Conservation (phyloP, 192 early-diverging fungal genomes). For the Entophlyctis luteolus region DNA sequence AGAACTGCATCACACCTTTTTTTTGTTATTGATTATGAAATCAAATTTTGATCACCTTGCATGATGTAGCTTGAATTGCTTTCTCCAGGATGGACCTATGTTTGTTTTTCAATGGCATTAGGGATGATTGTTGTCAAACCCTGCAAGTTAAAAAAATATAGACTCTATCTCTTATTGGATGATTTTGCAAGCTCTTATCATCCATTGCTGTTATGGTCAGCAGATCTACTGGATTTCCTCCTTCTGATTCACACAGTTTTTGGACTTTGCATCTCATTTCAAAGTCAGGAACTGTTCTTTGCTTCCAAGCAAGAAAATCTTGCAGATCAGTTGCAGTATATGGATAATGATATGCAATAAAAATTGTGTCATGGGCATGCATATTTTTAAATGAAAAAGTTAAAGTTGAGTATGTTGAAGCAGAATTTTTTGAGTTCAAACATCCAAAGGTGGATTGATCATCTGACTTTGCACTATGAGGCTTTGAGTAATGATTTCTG, state of each 20-base stretch:
- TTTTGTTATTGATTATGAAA: slow-evolving; percentile 6
- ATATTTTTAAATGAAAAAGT: slow-evolving; percentile 31
- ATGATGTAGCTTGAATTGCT: slow-evolving; percentile 50
- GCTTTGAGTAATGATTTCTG: slow-evolving; percentile 46
- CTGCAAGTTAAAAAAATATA: slow-evolving; percentile 47
- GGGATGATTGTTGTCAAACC: slow-evolving; percentile 6
- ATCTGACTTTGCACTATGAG: slow-evolving; percentile 8
- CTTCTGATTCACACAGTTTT: slow-evolving; percentile 21
- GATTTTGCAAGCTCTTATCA: not conserved
- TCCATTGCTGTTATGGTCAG: slow-evolving; percentile 55
- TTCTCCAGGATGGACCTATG: slow-evolving; percentile 56
- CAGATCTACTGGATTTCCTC: slow-evolving; percentile 43
- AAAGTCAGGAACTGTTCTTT: slow-evolving; percentile 8
- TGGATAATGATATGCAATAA: slow-evolving; percentile 54
- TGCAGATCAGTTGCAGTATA: slow-evolving; percentile 49
- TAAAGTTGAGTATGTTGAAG: slow-evolving; percentile 44
- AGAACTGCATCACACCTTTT: slow-evolving; percentile 39
- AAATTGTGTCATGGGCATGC: slow-evolving; percentile 35
- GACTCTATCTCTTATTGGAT: slow-evolving; percentile 33
- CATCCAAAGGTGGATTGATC: not conserved
- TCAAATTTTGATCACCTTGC: slow-evolving; percentile 23
- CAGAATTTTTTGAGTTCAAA: not conserved
- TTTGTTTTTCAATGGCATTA: not conserved
- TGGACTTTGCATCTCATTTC: slow-evolving; percentile 21
- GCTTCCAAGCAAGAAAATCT: not conserved